Evolutionary conservation across 106 monocot species (phyloP).

Genomic region (Hemerocallis citrina): DNA sequence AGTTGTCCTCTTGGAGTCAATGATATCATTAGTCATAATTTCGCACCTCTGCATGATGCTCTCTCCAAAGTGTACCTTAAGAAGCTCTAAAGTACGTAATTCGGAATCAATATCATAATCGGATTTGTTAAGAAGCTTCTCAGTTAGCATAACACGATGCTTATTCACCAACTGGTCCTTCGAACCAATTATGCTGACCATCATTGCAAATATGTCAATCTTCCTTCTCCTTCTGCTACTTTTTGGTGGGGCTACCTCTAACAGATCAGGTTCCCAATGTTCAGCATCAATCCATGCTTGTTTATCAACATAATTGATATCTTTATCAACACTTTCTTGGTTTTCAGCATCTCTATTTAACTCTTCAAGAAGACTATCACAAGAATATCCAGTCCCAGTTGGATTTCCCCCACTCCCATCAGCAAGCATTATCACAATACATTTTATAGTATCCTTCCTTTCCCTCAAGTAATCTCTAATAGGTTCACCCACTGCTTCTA

Average conservation of each 20-base stretch:
- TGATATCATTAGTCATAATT: constrained; percentile 92
- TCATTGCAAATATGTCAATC: too few relatives aligned
- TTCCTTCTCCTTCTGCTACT: too few relatives aligned
- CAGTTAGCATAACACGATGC: constrained; percentile 87
- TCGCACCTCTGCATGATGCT: too few relatives aligned
- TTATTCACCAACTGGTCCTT: constrained; percentile 89
- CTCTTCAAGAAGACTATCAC: constrained; percentile 74
- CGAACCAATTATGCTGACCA: too few relatives aligned
- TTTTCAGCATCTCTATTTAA: constrained; percentile 83
- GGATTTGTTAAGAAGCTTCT: constrained; percentile 84
- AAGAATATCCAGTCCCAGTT: constrained; percentile 46
- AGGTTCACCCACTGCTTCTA: constrained; percentile 88
- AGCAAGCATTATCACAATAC: too few relatives aligned
- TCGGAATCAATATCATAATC: constrained; percentile 97
- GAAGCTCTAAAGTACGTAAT: constrained; percentile 84
- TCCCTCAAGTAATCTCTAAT: constrained; percentile 81
- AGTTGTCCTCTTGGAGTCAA: constrained; percentile 84
- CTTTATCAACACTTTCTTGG: constrained; percentile 55
- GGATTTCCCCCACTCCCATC: too few relatives aligned
- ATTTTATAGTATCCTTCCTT: constrained; percentile 95
- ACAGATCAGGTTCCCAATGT: constrained; percentile 87
- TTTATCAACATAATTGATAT: constrained; percentile 51
- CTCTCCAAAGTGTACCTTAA: constrained; percentile 95
- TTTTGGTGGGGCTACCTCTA: too few relatives aligned
- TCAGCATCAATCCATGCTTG: constrained; percentile 83